Evolutionary conservation across 768 basidiomycete species (phyloP).

Genomic region (Tylopilus felleus): DNA sequence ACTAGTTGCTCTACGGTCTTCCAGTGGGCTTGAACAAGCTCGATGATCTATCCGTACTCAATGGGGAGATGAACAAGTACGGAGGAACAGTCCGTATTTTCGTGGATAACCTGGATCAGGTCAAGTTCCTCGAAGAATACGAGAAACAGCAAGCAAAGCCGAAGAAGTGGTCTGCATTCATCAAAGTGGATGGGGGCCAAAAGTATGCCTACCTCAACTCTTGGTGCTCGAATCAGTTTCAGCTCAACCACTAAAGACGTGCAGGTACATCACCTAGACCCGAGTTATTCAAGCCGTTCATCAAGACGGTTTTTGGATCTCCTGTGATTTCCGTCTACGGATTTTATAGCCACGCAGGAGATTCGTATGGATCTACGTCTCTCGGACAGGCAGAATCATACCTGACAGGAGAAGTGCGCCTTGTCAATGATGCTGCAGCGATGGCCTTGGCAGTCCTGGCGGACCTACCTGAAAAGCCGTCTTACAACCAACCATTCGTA

Average conservation of each 20-base stretch:
- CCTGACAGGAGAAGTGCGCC: constrained; percentile 65
- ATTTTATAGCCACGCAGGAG: constrained; percentile 79
- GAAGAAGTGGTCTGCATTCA: constrained; percentile 69
- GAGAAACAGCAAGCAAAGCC: constrained; percentile 40
- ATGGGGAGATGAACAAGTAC: constrained; percentile 49
- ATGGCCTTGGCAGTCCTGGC: constrained; percentile 49
- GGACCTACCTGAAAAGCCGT: constrained; percentile 29
- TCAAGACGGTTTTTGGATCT: constrained; percentile 52
- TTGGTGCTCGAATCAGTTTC: background rate
- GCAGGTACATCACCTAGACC: constrained; percentile 63
- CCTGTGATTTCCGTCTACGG: constrained; percentile 64
- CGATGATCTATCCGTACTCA: constrained; percentile 59
- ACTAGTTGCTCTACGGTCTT: constrained; percentile 79
- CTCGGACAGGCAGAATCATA: constrained; percentile 60
- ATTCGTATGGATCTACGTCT: constrained; percentile 75
- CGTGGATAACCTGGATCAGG: constrained; percentile 73
- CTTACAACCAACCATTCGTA: constrained; percentile 52
- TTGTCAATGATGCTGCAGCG: constrained; percentile 64
- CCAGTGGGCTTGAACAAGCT: constrained; percentile 71
- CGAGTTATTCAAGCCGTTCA: constrained; percentile 50
- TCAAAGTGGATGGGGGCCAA: constrained; percentile 77
- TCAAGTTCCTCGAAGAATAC: constrained; percentile 60
- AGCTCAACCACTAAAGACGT: constrained; percentile 47
- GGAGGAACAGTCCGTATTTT: constrained; percentile 66
- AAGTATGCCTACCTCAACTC: constrained; percentile 46